phyloP scores from a whole-genome alignment of 139 green algal genomes.

The Yamagishiella unicocca region DNA sequence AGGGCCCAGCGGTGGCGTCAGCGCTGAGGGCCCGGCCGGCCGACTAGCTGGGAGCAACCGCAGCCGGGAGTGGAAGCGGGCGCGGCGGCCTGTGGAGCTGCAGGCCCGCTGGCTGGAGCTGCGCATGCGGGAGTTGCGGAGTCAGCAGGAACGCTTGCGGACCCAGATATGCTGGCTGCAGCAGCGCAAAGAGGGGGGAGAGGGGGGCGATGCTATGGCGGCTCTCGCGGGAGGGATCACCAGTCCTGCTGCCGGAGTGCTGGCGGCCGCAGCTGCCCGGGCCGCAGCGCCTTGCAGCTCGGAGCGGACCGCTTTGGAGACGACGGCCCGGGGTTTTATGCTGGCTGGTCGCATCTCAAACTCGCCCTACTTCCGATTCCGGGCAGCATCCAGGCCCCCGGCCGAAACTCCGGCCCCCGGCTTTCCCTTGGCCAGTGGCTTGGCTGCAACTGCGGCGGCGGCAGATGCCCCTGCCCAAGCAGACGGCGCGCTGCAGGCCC shows the following conservation, averaged over 20 bases:
- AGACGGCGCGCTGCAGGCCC: no score
- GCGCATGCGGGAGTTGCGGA: constrained; percentile 59
- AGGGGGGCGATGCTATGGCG: neutral
- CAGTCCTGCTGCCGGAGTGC: neutral
- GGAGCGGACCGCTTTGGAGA: neutral
- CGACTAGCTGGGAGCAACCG: no score
- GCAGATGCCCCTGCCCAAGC: no score
- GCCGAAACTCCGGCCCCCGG: neutral
- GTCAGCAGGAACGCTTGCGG: constrained; percentile 37
- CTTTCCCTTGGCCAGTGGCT: no score
- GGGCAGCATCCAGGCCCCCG: neutral
- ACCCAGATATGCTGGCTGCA: constrained; percentile 40
- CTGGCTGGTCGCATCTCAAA: neutral
- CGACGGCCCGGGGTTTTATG: neutral
- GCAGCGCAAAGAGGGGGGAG: neutral
- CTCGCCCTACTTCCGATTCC: constrained; percentile 1
- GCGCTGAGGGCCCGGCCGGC: neutral
- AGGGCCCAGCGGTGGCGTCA: neutral
- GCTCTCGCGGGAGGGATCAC: neutral
- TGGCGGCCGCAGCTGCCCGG: neutral
- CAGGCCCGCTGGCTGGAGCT: constrained; percentile 66
- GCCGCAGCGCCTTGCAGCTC: neutral
- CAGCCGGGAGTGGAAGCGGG: constrained; percentile 55
- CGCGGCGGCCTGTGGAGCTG: constrained; percentile 47
- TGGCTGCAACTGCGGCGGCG: no score